Evolutionary conservation across 176 grass and related monocot genomes (phyloP), one percentile per base, ranked within the genome.

Genomic region (Oryza glaberrima): DNA sequence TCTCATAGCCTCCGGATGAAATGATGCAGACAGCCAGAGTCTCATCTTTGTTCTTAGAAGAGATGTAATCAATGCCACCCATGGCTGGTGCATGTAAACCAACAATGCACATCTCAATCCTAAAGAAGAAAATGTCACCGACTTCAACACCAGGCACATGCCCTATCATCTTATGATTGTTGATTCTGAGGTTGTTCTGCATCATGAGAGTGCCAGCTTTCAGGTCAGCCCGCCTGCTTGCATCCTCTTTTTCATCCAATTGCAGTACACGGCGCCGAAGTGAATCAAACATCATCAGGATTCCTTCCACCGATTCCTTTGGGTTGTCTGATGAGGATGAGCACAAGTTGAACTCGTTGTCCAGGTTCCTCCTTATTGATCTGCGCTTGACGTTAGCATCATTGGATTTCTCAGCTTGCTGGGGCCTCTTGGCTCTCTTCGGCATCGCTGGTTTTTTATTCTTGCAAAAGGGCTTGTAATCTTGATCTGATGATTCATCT

Each of bases 111-210:
- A 94, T 80, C 61, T 94, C 92, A 16, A 90, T 81, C 78, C 92
- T 90, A 22, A 88, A 94, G 83, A 90, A 92, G 82, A 92, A 94
- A 54, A 94, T 79, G 45, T 90, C 90, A 20, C 93, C 87, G 58
- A 92, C 40, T 77, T 90, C 85, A 77, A 94, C 60, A 58, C 93
- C 93, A 30, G 85, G 90, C 16, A 90, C 66, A 72, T 74, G 11
- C 20, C 87, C 89, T 15, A 91, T 80, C 46, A 23, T 92, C 82
- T 92, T 94, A 23, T 69, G 47, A 2, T 36, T 64, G 28, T 92
- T 92, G 63, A 86, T 84, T 66, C 78, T 91, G 64, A 89, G 34
- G 60, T 89, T 72, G 40, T 89, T 89, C 11, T 63, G 23, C n/a
- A 85, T 81, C 92, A 94, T 90, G 52, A 91, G 76, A 64, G 82